Evolutionary conservation across 495 filamentous ascomycete genomes (phyloP), one percentile per base, ranked within the genome.

Genomic region (Aspergillus nanangensis): DNA sequence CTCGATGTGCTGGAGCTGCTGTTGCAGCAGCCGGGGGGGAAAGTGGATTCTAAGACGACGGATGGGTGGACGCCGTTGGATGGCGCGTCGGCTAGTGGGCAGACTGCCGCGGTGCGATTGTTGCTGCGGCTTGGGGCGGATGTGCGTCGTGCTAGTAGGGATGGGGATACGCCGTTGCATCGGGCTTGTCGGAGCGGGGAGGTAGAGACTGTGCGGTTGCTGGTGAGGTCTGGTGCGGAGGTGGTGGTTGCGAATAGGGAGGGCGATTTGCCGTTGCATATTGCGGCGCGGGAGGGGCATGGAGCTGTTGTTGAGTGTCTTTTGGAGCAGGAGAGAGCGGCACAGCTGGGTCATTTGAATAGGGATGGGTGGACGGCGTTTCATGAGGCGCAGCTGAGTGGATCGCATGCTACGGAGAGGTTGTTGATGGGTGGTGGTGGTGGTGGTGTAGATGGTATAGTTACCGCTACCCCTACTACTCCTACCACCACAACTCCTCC

Each of bases 141-240:
- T 31, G 14, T 46, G n/a, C 20, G 32, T 19, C 44, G 21, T 15
- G 9, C 15, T 2, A 29, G 44, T 31, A 17, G 14, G 3, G 34
- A 46, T 29, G 34, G 21, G 5, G 20, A 31, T n/a, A 46, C 44
- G 5, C 10, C 44, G 19, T 29, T 53, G 18, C 51, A 53, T 25
- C 51, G 45, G 22, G 45, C 51, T 19, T 45, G 40, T 39, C 40
- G 33, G 39, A 11, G 35, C 21, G 51, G 51, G 5, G 35, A 48
- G 38, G 23, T 44, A 24, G 45, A 44, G 2, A 43, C 47, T 33
- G 45, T 45, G 18, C 11, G 20, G 20, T 15, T 40, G 4, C 21
- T 53, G 0, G 20, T 52, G 17, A 32, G 31, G 29, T 14, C 24
- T 18, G 50, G 44, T 17, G 44, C 50, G 9, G 44, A 52, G 14